A percentile compares a stretch with the other conserved stretches of the same genome.
Conservation (phyloP, 1,284 basidiomycete species). For the Rhodotorula glutinis region DNA sequence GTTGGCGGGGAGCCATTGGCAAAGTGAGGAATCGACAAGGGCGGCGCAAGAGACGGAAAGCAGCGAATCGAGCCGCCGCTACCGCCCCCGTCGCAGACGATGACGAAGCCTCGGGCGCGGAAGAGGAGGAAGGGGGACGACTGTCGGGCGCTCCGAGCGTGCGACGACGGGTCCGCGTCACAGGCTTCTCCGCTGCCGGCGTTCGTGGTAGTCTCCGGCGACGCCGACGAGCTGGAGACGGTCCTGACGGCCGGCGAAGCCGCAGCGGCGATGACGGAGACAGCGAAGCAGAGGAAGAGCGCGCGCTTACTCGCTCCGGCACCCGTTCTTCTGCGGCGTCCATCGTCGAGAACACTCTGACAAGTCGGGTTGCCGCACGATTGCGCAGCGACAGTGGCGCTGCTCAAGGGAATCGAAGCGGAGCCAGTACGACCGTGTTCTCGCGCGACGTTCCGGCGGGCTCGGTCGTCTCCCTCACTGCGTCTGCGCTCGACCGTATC, state of each 20-base stretch:
- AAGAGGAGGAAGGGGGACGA: neutral
- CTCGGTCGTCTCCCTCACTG: conserved; percentile 11
- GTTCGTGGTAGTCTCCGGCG: conserved; percentile 4
- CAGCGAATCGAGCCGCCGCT: neutral
- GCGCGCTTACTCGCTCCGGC: conserved; percentile 18
- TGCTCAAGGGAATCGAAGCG: neutral
- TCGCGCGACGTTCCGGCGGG: conserved; percentile 6
- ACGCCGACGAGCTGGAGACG: neutral
- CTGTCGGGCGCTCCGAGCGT: neutral
- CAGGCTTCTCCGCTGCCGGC: conserved; percentile 1
- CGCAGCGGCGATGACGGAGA: neutral
- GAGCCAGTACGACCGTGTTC: conserved; percentile 24
- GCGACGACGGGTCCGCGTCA: conserved; percentile 7
- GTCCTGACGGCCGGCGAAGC: neutral
- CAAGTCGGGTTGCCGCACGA: conserved; percentile 8
- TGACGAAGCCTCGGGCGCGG: neutral
- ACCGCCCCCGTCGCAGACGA: neutral
- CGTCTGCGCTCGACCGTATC: conserved; percentile 16
- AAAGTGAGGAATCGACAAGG: neutral
- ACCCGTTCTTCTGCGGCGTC: conserved; percentile 20
- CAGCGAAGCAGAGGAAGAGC: conserved; percentile 8
- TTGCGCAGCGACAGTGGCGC: neutral
- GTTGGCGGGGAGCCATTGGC: neutral
- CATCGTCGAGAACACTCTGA: conserved; percentile 14
- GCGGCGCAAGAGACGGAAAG: neutral